Conservation (phyloP, 345 rosid species). For the Acer negundo region DNA sequence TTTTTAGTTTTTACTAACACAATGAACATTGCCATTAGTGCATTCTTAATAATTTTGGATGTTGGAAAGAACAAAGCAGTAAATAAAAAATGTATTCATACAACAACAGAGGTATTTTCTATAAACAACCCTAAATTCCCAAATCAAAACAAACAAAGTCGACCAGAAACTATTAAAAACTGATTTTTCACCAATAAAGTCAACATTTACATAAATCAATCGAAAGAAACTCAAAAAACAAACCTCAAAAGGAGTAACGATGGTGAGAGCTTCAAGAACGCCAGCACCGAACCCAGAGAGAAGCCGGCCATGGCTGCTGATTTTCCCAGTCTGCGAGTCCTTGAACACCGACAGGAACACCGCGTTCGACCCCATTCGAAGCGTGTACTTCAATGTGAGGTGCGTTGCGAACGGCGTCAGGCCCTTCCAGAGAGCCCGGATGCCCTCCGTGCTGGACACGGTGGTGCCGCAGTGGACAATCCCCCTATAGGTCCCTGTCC, state of each 20-base stretch:
- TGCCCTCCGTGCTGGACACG: slow-evolving; percentile 65
- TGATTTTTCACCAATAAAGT: not conserved
- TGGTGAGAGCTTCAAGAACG: slow-evolving; percentile 88
- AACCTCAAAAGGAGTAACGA: slow-evolving; percentile 97
- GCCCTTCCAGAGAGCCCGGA: slow-evolving; percentile 91
- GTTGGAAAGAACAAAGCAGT: not conserved
- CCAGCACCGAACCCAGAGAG: slow-evolving; percentile 96
- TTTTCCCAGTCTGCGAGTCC: slow-evolving; percentile 73
- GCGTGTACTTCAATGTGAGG: slow-evolving; percentile 82
- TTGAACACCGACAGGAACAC: slow-evolving; percentile 70
- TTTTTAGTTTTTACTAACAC: not conserved
- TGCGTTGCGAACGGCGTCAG: slow-evolving; percentile 96
- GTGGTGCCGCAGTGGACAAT: slow-evolving; percentile 81
- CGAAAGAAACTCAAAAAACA: not conserved
- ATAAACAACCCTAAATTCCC: not conserved
- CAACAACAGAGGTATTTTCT: not conserved
- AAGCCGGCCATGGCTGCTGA: slow-evolving; percentile 58
- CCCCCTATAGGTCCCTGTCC: slow-evolving; percentile 68
- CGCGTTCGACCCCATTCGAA: slow-evolving; percentile 94
- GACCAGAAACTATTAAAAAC: not conserved
- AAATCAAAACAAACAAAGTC: not conserved
- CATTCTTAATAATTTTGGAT: not conserved
- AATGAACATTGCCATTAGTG: not conserved
- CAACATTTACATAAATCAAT: not conserved
- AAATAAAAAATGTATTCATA: not conserved